A percentile compares a stretch with the other conserved stretches of the same genome.
Conservation (phyloP, 495 filamentous ascomycete species). For the Lentithecium fluviatile region DNA sequence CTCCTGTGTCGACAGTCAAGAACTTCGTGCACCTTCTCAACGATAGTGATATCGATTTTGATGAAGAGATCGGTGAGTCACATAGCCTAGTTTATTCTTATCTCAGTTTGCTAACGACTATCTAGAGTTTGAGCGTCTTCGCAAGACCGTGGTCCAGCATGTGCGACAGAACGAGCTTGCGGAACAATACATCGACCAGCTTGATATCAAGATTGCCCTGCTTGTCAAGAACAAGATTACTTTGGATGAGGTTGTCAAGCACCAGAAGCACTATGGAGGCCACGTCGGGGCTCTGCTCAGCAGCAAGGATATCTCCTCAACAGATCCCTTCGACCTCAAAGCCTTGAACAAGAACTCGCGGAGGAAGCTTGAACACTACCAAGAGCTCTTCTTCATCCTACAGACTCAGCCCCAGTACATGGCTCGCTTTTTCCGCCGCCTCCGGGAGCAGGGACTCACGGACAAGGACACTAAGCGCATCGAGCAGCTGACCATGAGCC, state of each 20-base stretch:
- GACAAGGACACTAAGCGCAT: slow-evolving; percentile 92
- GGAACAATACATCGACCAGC: slow-evolving; percentile 95
- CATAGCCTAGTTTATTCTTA: background rate
- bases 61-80: slow-evolving; percentile 72
- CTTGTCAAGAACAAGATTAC: slow-evolving; percentile 99
- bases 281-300: slow-evolving; percentile 82
- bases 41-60: slow-evolving; percentile 98
- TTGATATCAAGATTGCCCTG: slow-evolving; percentile 98
- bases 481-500: slow-evolving; percentile 90
- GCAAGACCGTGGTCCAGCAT: slow-evolving; percentile 94
- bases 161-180: slow-evolving; percentile 95
- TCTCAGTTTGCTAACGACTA: slow-evolving; percentile 8
- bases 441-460: slow-evolving; percentile 79
- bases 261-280: slow-evolving; percentile 94
- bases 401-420: slow-evolving; percentile 97
- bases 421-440: slow-evolving; percentile 75
- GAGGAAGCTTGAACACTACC: slow-evolving; percentile 92
- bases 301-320: slow-evolving; percentile 81
- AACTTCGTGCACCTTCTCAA: slow-evolving; percentile 97
- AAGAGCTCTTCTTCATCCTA: slow-evolving; percentile 95
- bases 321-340: slow-evolving; percentile 93
- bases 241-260: slow-evolving; percentile 93
- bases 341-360: slow-evolving; percentile 94
- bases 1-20: slow-evolving; percentile 92
- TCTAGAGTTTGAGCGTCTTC: slow-evolving; percentile 79